Evolutionary conservation across 306 rosid genomes (phyloP).

Genomic region (Urtica urens): DNA sequence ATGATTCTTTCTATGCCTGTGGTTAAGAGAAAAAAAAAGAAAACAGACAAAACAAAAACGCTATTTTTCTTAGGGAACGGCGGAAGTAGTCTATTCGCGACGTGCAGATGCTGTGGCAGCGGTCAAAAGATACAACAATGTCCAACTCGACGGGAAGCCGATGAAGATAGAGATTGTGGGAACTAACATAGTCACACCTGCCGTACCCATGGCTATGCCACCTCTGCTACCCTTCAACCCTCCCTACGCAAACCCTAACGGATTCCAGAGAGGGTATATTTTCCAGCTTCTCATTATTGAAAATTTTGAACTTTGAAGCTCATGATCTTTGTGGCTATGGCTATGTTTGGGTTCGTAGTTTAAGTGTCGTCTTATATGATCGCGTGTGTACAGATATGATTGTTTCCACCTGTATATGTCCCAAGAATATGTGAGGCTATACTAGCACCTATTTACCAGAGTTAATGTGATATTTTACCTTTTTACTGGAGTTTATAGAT

Average conservation of each 20-base stretch:
- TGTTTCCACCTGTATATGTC: background rate
- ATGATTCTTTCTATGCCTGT: constrained; percentile 23
- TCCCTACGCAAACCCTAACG: constrained; percentile 42
- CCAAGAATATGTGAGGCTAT: no score
- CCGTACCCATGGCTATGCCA: constrained; percentile 6
- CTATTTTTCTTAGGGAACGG: constrained; percentile 66
- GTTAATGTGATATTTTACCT: no score
- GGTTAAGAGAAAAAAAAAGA: constrained; percentile 11
- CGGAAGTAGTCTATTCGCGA: constrained; percentile 78
- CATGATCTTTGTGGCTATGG: background rate
- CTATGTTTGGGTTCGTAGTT: background rate
- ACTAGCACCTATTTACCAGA: no score
- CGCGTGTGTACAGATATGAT: background rate
- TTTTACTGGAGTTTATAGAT: background rate
- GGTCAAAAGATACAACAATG: constrained; percentile 86
- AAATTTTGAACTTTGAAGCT: background rate
- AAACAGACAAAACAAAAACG: background rate
- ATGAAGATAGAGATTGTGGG: constrained; percentile 95
- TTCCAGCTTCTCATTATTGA: background rate
- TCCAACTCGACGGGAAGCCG: constrained; percentile 85
- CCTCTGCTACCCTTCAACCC: constrained; percentile 33
- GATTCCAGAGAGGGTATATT: constrained; percentile 49
- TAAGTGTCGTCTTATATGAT: background rate
- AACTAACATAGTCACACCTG: constrained; percentile 58
- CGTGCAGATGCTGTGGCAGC: constrained; percentile 81